A percentile compares a stretch with the other conserved stretches of the same genome.
These are phyloP conservation scores for Tuber calosporum DNA, from an alignment of 495 filamentous ascomycete species.

Conservation along the genomic window DNA sequence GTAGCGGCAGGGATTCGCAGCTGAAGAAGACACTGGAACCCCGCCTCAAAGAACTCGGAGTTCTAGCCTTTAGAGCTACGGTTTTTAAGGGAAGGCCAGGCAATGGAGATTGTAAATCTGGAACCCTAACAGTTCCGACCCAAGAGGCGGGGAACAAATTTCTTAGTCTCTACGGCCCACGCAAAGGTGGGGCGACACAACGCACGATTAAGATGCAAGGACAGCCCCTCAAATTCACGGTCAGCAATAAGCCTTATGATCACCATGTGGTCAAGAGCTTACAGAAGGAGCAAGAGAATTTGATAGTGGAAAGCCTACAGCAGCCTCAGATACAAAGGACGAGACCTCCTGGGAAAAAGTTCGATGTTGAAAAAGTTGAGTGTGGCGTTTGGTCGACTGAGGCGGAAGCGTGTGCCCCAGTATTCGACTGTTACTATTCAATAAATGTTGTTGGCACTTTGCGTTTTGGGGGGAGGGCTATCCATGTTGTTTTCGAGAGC, in stretches of 20 bases:
- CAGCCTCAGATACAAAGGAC: slow-evolving; percentile 4
- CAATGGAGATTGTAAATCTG: slow-evolving; percentile 24
- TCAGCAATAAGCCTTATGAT: slow-evolving; percentile 15
- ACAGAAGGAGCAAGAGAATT: slow-evolving; percentile 14
- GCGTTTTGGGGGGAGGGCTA: slow-evolving; percentile 11
- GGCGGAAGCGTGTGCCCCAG: slow-evolving; percentile 15
- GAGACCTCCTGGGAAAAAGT: slow-evolving; percentile 11
- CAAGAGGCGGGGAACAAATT: slow-evolving; percentile 43
- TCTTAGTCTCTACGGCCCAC: slow-evolving; percentile 31
- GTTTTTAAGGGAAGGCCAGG: slow-evolving; percentile 35
- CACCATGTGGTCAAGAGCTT: slow-evolving; percentile 22
- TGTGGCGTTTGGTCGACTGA: slow-evolving; percentile 33
- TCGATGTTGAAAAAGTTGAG: slow-evolving; percentile 23
- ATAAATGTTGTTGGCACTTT: slow-evolving; percentile 11
- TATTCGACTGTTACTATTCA: slow-evolving; percentile 32
- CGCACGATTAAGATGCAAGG: slow-evolving; percentile 8
- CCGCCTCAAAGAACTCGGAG: slow-evolving; percentile 40
- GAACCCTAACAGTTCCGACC: slow-evolving; percentile 44
- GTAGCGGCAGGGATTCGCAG: slow-evolving; percentile 36
- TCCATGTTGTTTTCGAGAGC: slow-evolving; percentile 11
- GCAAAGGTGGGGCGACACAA: background rate
- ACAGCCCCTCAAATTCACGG: slow-evolving; percentile 8
- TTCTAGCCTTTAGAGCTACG: slow-evolving; percentile 43
- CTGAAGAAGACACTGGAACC: slow-evolving; percentile 43
- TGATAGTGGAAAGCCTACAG: background rate